Evolutionary conservation across 331 rosid species (phyloP), one percentile per base, ranked within the genome.

Genomic region (Dryas integrifolia): DNA sequence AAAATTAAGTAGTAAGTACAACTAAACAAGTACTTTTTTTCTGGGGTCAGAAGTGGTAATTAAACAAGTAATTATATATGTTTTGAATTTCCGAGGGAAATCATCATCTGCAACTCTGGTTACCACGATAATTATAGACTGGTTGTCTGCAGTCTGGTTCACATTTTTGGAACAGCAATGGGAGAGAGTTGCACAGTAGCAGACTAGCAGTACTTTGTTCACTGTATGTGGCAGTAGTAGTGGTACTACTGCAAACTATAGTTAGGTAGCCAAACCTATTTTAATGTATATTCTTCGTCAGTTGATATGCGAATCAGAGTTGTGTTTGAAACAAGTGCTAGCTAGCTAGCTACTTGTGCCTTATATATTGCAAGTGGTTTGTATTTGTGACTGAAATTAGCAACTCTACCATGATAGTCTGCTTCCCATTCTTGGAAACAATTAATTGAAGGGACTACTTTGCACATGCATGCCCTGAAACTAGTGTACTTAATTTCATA

Each of bases 71-170:
- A 30, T 0, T 50, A 18, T 53, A 9, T 62, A 5, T 40, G n/a
- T 7, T 41, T 70, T 55, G 62, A 70, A 70, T 12, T 70, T 53
- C 4, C 4, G 24, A 70, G 35, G 51, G 64, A 40, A 60, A 59
- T 2, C 14, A 38, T 12, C 21, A 39, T 30, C 35, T 30, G 45
- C 4, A 35, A 57, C 40, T 30, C 40, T 24, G 35, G 35, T 2
- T 30, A 30, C 35, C 35, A 30, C 2, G 35, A 30, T 3, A 30
- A 30, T 30, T 30, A 30, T 30, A 30, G 35, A 30, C 35, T 30
- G 24, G 24, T 21, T 21, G 24, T 21, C 24, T 21, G 24, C 24
- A 21, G 41, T 10, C 41, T 5, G 24, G n/a, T 58, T 58, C 41
- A 5, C 16, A 58, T 58, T 58, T 58, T 0, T 24, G 4, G n/a